Evolutionary conservation across 2,329 filamentous ascomycete species (phyloP), one percentile per base, ranked within the genome.

Genomic region (Colletotrichum graminicola): DNA sequence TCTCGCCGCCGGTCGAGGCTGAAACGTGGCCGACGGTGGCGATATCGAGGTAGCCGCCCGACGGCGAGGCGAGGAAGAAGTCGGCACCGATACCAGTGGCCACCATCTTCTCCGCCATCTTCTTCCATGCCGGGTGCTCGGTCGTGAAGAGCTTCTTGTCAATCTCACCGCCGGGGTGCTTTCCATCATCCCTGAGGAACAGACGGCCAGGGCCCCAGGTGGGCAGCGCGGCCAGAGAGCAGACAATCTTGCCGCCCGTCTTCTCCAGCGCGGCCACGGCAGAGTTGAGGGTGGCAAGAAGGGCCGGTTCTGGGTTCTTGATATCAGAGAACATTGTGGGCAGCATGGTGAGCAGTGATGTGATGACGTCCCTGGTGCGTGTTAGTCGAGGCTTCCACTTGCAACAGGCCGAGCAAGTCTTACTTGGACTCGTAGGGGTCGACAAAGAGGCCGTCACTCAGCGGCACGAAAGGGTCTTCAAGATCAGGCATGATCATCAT

Each of bases 401-500:
- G 14, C n/a, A 29, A 21, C n/a, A 45, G n/a, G 16, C n/a, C 11
- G 36, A 29, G 5, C 14, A 41, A 41, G 52, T 76, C 84, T 66
- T 83, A 90, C 86, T 92, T 95, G 56, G 94, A 96, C 80, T 97
- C 94, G 76, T 94, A 91, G 1, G 96, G 94, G 80, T 99, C 95
- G 21, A 98, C 95, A 80, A 98, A 98, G 12, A 99, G 86, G 21
- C 95, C 95, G 69, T 97, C 93, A 74, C 93, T 94, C 23, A 99
- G 86, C 3, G 96, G 95, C 21, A 98, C 91, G 79, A 99, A 99
- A 0, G 96, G 96, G 75, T 99, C 96, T 77, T 98, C 95, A 60
- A 99, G 88, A 79, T 99, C 96, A 4, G 96, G 93, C 94, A 99
- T 97, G 62, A 99, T 95, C 86, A 99, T 90, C 94, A 99, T 98